Conservation (phyloP, 768 basidiomycete species). For the Roridomyces roridus region DNA sequence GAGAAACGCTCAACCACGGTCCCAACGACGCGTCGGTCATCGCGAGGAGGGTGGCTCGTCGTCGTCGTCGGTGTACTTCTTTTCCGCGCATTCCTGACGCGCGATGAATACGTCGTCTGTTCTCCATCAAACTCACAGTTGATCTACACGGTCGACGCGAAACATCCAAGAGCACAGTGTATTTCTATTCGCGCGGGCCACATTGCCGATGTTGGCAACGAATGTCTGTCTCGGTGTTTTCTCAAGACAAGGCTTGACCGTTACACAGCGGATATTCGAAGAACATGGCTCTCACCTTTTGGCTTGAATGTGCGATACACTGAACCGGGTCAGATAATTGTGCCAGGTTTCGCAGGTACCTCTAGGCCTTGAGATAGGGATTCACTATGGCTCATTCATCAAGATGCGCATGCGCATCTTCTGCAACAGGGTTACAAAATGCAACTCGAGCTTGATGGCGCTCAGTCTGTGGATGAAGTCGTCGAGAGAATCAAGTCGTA, state of each 20-base stretch:
- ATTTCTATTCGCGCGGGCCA: conserved; percentile 56
- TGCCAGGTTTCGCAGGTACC: conserved; percentile 77
- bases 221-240: conserved; percentile 52
- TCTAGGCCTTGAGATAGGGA: conserved; percentile 24
- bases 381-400: background rate
- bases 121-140: conserved; percentile 46
- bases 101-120: conserved; percentile 60
- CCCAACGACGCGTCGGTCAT: conserved; percentile 11
- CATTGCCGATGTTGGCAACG: conserved; percentile 55
- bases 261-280: conserved; percentile 5
- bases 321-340: conserved; percentile 51
- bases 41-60: conserved; percentile 8
- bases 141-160: conserved; percentile 77
- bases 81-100: conserved; percentile 11
- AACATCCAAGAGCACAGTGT: conserved; percentile 61
- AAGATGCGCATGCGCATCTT: conserved; percentile 85
- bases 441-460: conserved; percentile 67
- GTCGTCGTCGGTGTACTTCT: conserved; percentile 2
- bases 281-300: background rate
- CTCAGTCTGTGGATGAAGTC: conserved; percentile 67
- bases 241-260: conserved; percentile 1
- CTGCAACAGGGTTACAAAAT: conserved; percentile 75
- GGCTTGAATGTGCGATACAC: conserved; percentile 17
- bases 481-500: conserved; percentile 64
- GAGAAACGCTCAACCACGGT: background rate